Evolutionary conservation across 1,139 yeast genomes (phyloP).

Genomic region (Debaryomyces psychrophilus): DNA sequence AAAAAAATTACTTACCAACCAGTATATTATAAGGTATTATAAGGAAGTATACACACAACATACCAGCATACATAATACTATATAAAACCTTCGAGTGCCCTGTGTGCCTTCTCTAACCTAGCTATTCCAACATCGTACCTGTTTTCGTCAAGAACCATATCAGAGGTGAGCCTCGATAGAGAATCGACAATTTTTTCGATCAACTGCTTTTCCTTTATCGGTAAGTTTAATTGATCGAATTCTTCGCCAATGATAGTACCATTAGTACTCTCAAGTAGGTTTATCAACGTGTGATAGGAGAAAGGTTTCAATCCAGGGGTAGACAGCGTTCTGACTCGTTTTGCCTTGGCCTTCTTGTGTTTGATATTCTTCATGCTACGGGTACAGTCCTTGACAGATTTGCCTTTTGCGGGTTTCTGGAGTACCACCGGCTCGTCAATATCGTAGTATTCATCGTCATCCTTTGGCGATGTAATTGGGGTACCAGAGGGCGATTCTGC

Average conservation of each 20-base stretch:
- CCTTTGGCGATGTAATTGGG: conserved; percentile 11
- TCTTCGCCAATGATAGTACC: conserved; percentile 70
- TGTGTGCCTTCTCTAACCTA: conserved; percentile 75
- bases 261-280: conserved; percentile 62
- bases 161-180: conserved; percentile 80
- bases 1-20: not conserved
- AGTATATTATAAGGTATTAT: too few species aligned
- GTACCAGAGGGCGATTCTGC: not conserved
- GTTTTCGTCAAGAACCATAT: conserved; percentile 81
- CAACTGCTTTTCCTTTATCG: conserved; percentile 74
- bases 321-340: conserved; percentile 16
- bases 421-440: conserved; percentile 42
- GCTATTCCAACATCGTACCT: conserved; percentile 80
- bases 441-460: conserved; percentile 43
- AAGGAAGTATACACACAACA: not conserved
- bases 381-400: conserved; percentile 41
- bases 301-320: conserved; percentile 45
- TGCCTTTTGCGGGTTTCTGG: conserved; percentile 34
- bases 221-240: conserved; percentile 72
- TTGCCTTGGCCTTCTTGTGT: conserved; percentile 21
- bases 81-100: conserved; percentile 80
- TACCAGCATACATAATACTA: conserved; percentile 13
- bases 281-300: conserved; percentile 59
- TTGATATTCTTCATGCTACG: conserved; percentile 22
- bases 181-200: conserved; percentile 86